A percentile compares a stretch with the other conserved stretches of the same genome.
phyloP scores from a whole-genome alignment of 2,329 filamentous ascomycete genomes.

The Fusarium torreyae region DNA sequence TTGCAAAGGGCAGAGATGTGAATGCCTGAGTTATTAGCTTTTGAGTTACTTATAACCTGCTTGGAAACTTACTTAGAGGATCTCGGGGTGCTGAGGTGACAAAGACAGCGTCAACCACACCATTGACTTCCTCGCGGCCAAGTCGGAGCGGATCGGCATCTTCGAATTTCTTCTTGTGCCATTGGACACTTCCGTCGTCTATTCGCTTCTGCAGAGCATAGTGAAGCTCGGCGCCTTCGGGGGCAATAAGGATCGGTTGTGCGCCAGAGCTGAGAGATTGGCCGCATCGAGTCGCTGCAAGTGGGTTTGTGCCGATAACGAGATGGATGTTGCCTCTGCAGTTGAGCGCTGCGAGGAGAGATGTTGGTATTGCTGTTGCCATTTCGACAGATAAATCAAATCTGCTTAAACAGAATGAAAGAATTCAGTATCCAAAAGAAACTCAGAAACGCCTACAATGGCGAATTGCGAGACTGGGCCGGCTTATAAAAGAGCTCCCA shows the following conservation, averaged over 20 bases:
- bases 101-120: conserved; percentile 92
- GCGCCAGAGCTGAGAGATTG: conserved; percentile 89
- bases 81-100: conserved; percentile 75
- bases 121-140: conserved; percentile 83
- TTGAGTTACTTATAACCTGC: not conserved
- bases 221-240: conserved; percentile 72
- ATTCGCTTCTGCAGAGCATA: conserved; percentile 73
- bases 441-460: conserved; percentile 3
- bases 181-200: conserved; percentile 75
- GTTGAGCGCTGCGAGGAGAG: conserved; percentile 81
- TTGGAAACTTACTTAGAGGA: conserved; percentile 55
- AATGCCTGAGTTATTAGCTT: conserved; percentile 60
- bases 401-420: conserved; percentile 25
- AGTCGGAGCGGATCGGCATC: conserved; percentile 81
- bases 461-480: conserved; percentile 35
- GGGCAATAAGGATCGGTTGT: conserved; percentile 82
- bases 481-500: conserved; percentile 39
- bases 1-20: conserved; percentile 83
- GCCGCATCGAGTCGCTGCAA: conserved; percentile 86
- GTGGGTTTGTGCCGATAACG: conserved; percentile 86
- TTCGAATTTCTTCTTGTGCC: conserved; percentile 76
- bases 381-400: conserved; percentile 15
- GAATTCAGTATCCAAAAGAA: not conserved
- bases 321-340: conserved; percentile 82
- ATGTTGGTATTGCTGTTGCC: conserved; percentile 46